Conservation (phyloP, 2,329 filamentous ascomycete species). For the Colletotrichum agaves region DNA sequence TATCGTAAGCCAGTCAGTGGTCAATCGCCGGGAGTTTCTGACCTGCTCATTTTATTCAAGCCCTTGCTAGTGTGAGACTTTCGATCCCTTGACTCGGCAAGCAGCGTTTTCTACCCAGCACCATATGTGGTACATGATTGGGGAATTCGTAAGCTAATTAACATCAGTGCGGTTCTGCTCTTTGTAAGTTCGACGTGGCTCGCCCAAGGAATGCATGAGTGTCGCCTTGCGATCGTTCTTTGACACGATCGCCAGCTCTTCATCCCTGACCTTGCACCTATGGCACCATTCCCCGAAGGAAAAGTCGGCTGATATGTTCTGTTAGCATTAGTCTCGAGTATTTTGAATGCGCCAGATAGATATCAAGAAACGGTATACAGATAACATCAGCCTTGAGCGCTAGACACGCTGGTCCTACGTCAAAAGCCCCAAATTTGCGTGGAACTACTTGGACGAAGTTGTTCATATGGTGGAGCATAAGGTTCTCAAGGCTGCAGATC, state of each 20-base stretch:
- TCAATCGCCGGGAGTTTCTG: not conserved
- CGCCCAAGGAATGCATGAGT: conserved; percentile 45
- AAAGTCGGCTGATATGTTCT: conserved; percentile 39
- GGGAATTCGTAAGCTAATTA: conserved; percentile 10
- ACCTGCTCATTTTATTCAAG: conserved; percentile 12
- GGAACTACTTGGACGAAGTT: conserved; percentile 30
- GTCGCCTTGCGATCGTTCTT: conserved; percentile 46
- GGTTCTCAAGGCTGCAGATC: conserved; percentile 40
- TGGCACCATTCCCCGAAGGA: conserved; percentile 42
- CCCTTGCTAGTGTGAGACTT: not conserved
- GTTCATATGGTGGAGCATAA: conserved; percentile 41
- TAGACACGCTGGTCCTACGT: conserved; percentile 4
- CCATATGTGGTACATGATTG: not conserved
- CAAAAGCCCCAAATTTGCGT: not conserved
- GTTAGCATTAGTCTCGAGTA: not conserved
- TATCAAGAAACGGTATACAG: conserved; percentile 1
- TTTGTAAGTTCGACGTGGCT: not conserved
- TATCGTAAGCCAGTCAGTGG: not conserved
- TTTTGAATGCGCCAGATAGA: not conserved
- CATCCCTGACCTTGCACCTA: conserved; percentile 40
- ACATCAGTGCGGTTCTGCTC: not conserved
- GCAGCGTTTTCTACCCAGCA: not conserved
- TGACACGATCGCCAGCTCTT: conserved; percentile 41
- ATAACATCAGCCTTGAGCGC: conserved; percentile 25
- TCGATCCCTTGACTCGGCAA: not conserved